Percentiles rank a stretch among this genome's conserved stretches.
phyloP scores from a whole-genome alignment of 148 eudicot species.

The Arbutus unedo region DNA sequence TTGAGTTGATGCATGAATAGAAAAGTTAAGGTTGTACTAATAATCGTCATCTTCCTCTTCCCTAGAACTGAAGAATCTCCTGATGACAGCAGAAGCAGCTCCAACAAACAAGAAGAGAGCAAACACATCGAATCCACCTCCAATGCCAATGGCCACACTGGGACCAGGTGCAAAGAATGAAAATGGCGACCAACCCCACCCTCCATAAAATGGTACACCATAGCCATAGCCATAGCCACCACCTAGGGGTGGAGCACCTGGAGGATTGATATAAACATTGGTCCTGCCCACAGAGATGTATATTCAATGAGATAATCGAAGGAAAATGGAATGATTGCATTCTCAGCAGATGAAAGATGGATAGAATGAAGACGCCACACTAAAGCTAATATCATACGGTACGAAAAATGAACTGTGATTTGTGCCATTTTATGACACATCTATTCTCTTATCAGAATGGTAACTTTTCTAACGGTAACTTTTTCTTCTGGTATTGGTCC shows the following conservation, averaged over 20 bases:
- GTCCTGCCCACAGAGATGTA: constrained; percentile 51
- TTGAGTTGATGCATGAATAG: constrained; percentile 6
- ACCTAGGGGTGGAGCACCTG: constrained; percentile 80
- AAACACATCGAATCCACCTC: constrained; percentile 82
- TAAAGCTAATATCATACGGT: not conserved
- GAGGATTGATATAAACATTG: constrained; percentile 83
- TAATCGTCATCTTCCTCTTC: constrained; percentile 48
- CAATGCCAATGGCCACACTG: constrained; percentile 68
- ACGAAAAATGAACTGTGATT: not conserved
- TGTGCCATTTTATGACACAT: no score
- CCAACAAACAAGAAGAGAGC: constrained; percentile 53
- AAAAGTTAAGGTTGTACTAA: constrained; percentile 14
- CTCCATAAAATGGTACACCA: constrained; percentile 77
- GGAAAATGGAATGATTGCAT: not conserved
- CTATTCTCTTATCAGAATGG: no score
- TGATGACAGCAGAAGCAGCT: constrained; percentile 46
- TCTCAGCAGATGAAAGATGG: not conserved
- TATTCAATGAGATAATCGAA: not conserved
- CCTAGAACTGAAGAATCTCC: constrained; percentile 44
- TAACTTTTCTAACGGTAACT: no score
- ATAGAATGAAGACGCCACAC: not conserved
- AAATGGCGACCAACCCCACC: constrained; percentile 97
- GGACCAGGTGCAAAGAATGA: constrained; percentile 92
- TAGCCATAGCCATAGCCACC: constrained; percentile 86
- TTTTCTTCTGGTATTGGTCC: no score